phyloP scores from a whole-genome alignment of 1,139 yeast species.

The Diutina neorugosa region DNA sequence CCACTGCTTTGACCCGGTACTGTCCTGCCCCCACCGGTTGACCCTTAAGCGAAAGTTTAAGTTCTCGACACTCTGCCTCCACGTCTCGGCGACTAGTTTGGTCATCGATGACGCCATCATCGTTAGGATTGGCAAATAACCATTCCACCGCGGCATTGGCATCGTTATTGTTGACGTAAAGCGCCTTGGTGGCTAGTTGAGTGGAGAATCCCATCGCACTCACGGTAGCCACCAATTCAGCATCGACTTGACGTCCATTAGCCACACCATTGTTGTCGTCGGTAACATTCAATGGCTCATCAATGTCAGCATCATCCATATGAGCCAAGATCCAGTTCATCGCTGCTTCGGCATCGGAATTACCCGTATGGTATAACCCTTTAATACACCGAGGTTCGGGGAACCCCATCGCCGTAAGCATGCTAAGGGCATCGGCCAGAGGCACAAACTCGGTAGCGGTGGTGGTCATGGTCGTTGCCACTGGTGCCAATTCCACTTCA shows the following conservation, averaged over 20 bases:
- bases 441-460: constrained; percentile 36
- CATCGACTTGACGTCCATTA: constrained; percentile 6
- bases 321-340: constrained; percentile 88
- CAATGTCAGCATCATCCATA: constrained; percentile 75
- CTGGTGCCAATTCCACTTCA: constrained; percentile 23
- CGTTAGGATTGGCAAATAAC: constrained; percentile 72
- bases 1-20: constrained; percentile 57
- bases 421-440: constrained; percentile 39
- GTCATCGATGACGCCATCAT: constrained; percentile 30
- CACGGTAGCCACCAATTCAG: constrained; percentile 38
- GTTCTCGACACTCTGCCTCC: background rate
- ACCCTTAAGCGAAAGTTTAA: background rate
- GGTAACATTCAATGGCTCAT: constrained; percentile 35
- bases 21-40: constrained; percentile 6
- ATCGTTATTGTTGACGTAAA: constrained; percentile 44
- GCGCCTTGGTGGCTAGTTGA: constrained; percentile 56
- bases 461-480: constrained; percentile 5
- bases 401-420: constrained; percentile 79
- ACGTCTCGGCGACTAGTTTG: background rate
- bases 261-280: background rate
- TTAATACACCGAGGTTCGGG: constrained; percentile 51
- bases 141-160: constrained; percentile 79
- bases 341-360: constrained; percentile 58
- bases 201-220: constrained; percentile 69
- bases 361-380: constrained; percentile 67